phyloP scores from a whole-genome alignment of 2,329 filamentous ascomycete species.

The Rosellinia necatrix region DNA sequence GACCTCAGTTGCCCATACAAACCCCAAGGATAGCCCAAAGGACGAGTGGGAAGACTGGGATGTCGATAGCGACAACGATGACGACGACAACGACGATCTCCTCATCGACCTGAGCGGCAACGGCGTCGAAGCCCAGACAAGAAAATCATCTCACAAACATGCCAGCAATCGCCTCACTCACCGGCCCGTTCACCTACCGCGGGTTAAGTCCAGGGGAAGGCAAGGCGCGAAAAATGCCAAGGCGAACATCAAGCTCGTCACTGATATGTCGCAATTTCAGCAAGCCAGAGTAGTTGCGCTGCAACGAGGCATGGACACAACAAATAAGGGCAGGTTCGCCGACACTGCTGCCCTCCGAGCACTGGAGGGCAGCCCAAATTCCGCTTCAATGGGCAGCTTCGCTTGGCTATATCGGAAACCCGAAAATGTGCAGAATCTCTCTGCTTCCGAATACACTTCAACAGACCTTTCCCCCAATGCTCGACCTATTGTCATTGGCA shows the following conservation, averaged over 20 bases:
- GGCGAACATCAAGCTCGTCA: conserved; percentile 71
- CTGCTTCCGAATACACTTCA: conserved; percentile 32
- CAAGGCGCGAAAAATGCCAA: conserved; percentile 65
- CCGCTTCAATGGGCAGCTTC: conserved; percentile 61
- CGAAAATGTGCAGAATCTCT: conserved; percentile 31
- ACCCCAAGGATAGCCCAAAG: conserved; percentile 29
- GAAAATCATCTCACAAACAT: conserved; percentile 24
- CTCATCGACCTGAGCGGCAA: conserved; percentile 35
- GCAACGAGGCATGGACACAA: conserved; percentile 30
- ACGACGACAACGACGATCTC: conserved; percentile 26
- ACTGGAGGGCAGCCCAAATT: conserved; percentile 59
- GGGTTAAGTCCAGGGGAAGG: conserved; percentile 62
- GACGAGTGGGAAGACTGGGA: conserved; percentile 44
- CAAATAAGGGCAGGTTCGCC: conserved; percentile 54
- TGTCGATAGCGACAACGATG: conserved; percentile 32
- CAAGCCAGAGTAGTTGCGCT: conserved; percentile 50
- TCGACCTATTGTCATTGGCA: conserved; percentile 74
- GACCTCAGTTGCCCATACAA: conserved; percentile 19
- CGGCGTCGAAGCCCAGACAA: conserved; percentile 14
- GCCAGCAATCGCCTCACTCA: conserved; percentile 25
- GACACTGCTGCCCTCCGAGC: conserved; percentile 64
- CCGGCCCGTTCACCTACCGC: conserved; percentile 47
- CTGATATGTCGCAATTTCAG: conserved; percentile 64
- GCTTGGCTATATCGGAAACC: conserved; percentile 57
- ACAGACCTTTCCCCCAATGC: conserved; percentile 68